Evolutionary conservation across 306 rosid species (phyloP), one percentile per base, ranked within the genome.

Genomic region (Begonia peltatifolia): DNA sequence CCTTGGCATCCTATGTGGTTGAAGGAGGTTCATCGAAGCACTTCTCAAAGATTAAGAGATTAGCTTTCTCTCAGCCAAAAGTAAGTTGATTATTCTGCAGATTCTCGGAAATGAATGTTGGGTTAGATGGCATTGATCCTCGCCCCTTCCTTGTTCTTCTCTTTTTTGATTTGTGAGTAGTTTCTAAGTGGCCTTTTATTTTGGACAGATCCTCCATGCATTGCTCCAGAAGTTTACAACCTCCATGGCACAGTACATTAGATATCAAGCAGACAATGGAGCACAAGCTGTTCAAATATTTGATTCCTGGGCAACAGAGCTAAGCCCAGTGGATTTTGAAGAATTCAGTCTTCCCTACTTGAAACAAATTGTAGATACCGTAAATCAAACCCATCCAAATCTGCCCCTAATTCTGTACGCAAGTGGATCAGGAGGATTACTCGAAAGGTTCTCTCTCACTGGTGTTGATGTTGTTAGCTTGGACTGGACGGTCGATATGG

Each of bases 401-500:
- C 93, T 90, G 42, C 95, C 99, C 22, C 65, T 90, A 43, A 90
- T 90, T 74, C 87, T 90, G 15, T 90, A 90, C 63, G 99, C 99
- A 38, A 90, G 95, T 41, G 95, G 99, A 12, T 90, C 99, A 0
- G 99, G 99, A 11, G 99, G 99, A 47, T 65, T 90, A 68, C 95
- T 90, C 2, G 99, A 90, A 71, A 79, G 99, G 71, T 69, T 90
- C 55, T 83, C 86, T 47, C 60, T 80, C 71, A 90, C 95, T 0
- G 95, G 99, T 18, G 94, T 83, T 2, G 92, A 90, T 46, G 95
- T 86, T 11, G 84, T 90, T 61, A 90, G 99, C 77, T 73, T 90
- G 87, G 99, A 90, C 54, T 90, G 99, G 99, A 90, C 95, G 0
- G 95, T 90, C 14, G 99, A 90, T 53, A 90, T 90, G 93, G 95